Base-by-base conservation (phyloP, 345 rosid species). In the Murraya koenigii region DNA sequence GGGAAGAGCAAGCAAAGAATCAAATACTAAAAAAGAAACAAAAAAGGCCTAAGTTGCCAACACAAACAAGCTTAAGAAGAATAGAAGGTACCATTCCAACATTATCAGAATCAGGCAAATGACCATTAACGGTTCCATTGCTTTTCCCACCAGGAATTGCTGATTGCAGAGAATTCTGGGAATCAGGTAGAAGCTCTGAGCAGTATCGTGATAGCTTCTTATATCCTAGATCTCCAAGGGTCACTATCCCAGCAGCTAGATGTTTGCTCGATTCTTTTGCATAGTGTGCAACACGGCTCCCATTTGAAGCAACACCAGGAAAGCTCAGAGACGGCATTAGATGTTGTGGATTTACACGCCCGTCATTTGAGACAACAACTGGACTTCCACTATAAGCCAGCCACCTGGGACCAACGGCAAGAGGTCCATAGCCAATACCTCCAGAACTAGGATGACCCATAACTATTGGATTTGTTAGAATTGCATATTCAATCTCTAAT, bases 351-450 rank as follows among this genome's bases (percentile, higher is more conserved):
- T 84, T 89, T 49, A 90, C 88, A 72, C 85, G 85, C 35, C 89
- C 87, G 20, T 89, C 74, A 80, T 84, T 84, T 47, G 93, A 83
- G 52, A 75, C 81, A 36, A 73, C 79, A 77, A 90, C 89, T 36
- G 93, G 91, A 82, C 82, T 90, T 77, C 95, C 98, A 66, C 97
- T 92, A 62, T 93, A 96, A 66, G 99, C 98, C 84, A 96, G 82
- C 99, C 98, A 96, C 78, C 99, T 85, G 55, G 95, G 90, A 77
- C 97, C 98, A 82, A 96, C 97, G 0, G 97, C 99, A 76, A 96
- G 91, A 72, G 99, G 98, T 33, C 99, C 98, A 76, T 87, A 91
- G 74, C 98, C 99, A 80, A 86, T 78, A 76, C 92, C 92, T 74
- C 90, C 96, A 66, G 86, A 72, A 75, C 82, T 85, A 80, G 87